These are phyloP conservation scores for Adenanthera pavonina DNA, from an alignment of 306 rosid genomes.

Conservation along the genomic window DNA sequence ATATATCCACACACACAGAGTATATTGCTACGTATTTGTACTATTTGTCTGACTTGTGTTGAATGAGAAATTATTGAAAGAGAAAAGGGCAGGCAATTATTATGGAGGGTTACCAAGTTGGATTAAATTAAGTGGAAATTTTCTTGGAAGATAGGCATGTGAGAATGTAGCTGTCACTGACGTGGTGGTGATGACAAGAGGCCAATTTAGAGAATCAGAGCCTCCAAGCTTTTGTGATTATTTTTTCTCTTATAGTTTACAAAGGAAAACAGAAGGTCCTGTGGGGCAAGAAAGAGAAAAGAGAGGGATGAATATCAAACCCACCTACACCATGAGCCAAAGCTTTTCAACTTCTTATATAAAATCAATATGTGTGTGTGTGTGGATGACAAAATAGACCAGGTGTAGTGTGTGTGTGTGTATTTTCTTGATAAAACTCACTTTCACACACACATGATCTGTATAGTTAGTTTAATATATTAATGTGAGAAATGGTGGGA, in stretches of 20 bases:
- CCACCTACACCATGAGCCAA: too few species aligned
- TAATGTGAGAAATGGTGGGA: neutral
- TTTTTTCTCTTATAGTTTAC: neutral
- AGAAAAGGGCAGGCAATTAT: constrained; percentile 12
- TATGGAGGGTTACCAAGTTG: neutral
- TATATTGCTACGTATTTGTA: neutral
- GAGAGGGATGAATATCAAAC: too few species aligned
- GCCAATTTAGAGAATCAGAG: constrained; percentile 25
- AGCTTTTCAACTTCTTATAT: too few species aligned
- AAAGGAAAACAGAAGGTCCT: neutral
- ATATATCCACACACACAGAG: neutral
- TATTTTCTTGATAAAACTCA: neutral
- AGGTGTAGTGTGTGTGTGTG: neutral
- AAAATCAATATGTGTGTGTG: too few species aligned
- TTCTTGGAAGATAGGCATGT: constrained; percentile 26
- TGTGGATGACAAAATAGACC: neutral
- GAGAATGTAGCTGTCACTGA: constrained; percentile 52
- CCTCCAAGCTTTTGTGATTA: neutral
- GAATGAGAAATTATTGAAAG: neutral
- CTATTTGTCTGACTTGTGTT: constrained; percentile 20
- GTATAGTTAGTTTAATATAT: neutral
- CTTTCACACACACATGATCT: neutral
- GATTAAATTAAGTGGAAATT: neutral
- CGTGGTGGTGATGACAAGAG: constrained; percentile 9
- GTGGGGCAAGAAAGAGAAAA: neutral